phyloP scores from a whole-genome alignment of 148 eudicot genomes.

The Rhododendron williamsianum region DNA sequence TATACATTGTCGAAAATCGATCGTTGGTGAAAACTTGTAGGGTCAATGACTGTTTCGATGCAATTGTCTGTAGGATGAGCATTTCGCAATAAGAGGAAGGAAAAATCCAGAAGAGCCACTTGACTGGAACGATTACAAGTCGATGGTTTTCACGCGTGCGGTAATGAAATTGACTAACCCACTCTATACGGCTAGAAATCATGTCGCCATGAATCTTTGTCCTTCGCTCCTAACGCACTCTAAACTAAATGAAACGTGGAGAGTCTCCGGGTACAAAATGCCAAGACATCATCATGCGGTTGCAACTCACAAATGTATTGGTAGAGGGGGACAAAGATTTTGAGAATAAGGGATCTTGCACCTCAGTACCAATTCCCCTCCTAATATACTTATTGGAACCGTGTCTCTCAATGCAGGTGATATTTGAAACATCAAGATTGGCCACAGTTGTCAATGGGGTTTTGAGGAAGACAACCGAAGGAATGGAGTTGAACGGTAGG shows the following conservation, averaged over 20 bases:
- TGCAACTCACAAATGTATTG: neutral
- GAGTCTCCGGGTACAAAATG: neutral
- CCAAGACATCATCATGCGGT: neutral
- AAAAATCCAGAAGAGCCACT: constrained; percentile 52
- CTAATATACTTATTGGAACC: neutral
- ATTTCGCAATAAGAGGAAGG: constrained; percentile 44
- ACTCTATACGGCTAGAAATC: too few relatives aligned
- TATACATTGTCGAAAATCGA: neutral
- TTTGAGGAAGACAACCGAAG: constrained; percentile 61
- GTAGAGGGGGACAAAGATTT: neutral
- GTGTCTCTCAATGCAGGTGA: constrained; percentile 38
- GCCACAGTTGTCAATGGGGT: constrained; percentile 78
- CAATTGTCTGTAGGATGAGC: constrained; percentile 50
- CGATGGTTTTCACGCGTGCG: constrained; percentile 82
- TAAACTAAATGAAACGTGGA: neutral
- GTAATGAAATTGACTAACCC: constrained; percentile 29
- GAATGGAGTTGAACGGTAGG: constrained; percentile 68
- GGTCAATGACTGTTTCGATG: neutral
- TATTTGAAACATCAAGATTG: constrained; percentile 70
- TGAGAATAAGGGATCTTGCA: neutral
- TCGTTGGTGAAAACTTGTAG: neutral
- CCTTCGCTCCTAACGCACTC: neutral
- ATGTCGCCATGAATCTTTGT: neutral
- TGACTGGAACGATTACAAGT: constrained; percentile 68
- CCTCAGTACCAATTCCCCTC: neutral